Evolutionary conservation across 164 flowering plant genomes (phyloP), one percentile per base, ranked within the genome.

Genomic region (Chimonanthus praecox): DNA sequence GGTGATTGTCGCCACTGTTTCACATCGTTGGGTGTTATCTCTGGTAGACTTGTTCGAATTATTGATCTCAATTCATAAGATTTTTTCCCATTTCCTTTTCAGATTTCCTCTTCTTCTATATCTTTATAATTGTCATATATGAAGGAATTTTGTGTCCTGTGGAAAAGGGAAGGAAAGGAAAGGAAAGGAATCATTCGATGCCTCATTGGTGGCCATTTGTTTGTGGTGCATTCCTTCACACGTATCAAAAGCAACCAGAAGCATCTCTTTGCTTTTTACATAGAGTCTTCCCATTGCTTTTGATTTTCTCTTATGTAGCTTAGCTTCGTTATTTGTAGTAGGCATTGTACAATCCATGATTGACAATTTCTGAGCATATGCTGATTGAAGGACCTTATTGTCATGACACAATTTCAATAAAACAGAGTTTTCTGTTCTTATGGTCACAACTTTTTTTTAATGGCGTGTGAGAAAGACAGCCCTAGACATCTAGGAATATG

Each of bases 11-110:
- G 6, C 5, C 47, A 46, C 47, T 54, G 16, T n/a, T 54, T n/a
- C 60, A 11, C 60, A 54, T 54, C 16, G 68, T 69, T 75, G 75
- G 74, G 4, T 71, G 50, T 48, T 47, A 50, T 62, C 63, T 63
- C 66, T 73, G 84, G 78, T 82, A 80, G 85, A 82, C 74, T 64
- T 62, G 69, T 78, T 60, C 45, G 51, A 73, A 84, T 84, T 85
- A 82, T 83, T 82, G 86, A 78, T 83, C 75, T 84, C 77, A 81
- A 87, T 86, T 88, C 89, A 78, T 83, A 77, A 80, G 84, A 83
- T 85, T 85, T 81, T 87, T 83, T 72, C 67, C 47, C 48, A 13
- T 69, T 72, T 73, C 77, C 72, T 73, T 77, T 48, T 73, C 15
- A 8, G 66, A 43, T 43, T 65, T 65, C 48, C 11, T 62, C 54